Base-by-base conservation (phyloP, 2,329 filamentous ascomycete genomes). In the Pseudogymnoascus destructans region DNA sequence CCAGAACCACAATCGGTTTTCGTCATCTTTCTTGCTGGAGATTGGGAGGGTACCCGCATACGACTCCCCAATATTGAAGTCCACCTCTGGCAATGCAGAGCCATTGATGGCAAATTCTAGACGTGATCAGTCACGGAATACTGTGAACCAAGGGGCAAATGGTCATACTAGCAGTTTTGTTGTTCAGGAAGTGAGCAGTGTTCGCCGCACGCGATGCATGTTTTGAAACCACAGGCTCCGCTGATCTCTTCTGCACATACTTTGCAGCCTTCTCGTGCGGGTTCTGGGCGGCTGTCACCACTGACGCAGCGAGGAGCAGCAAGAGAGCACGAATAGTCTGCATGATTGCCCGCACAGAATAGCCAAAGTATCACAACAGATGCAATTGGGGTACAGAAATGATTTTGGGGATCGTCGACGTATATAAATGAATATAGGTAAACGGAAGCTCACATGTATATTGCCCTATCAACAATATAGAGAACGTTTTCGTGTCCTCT, bases 1-100 rank as follows among this genome's bases (percentile, higher is more conserved):
- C 77, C 77, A 79, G 66, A 79, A 79, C 69, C 74, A 79, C n/a
- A 78, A 66, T 62, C 73, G 66, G 13, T 72, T 70, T 0, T 72
- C 71, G 33, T 75, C 73, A 60, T 78, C 75, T 8, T 70, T 58
- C 62, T 65, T 69, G 58, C 68, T 69, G 46, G 76, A 75, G 63
- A 84, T 81, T 4, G 80, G 79, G 5, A 84, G 66, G 3, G 78
- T 70, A 8, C 67, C 67, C 3, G 66, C 63, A 40, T 68, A 69
- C 15, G 59, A 59, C 57, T 69, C 66, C 3, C 67, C 67, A 56
- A 69, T 66, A 38, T 67, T 61, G 55, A 69, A 68, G 57, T 66
- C 60, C 5, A 68, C 42, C 10, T 67, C 63, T 27, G 67, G 67
- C 9, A 68, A 49, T 3, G 61, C 62, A n/a, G 57, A 61, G 30